phyloP scores from a whole-genome alignment of 495 filamentous ascomycete species.

The Thermothielavioides terrestris region DNA sequence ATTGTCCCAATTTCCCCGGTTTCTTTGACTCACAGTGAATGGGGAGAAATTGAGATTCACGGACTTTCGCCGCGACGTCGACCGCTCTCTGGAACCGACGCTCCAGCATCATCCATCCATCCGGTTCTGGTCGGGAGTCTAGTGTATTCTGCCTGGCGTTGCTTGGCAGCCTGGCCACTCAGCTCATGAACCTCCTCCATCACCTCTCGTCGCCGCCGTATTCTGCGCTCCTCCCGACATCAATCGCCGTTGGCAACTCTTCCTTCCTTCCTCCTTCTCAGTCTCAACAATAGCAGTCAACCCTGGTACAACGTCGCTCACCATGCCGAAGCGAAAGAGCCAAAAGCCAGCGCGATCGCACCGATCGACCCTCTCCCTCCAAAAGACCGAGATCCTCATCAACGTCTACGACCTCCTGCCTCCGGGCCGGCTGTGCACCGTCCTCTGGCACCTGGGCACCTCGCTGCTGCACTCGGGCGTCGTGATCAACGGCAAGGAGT shows the following conservation, averaged over 20 bases:
- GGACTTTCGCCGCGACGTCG: too few relatives aligned
- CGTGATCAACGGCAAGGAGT: constrained; percentile 66
- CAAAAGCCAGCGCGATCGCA: constrained; percentile 38
- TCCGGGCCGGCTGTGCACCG: constrained; percentile 57
- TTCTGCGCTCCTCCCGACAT: not conserved
- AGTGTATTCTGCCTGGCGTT: not conserved
- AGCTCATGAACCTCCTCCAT: not conserved
- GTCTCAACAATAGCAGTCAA: not conserved
- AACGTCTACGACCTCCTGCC: constrained; percentile 58
- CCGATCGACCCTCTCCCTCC: constrained; percentile 49
- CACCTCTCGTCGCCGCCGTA: not conserved
- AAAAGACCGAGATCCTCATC: constrained; percentile 65
- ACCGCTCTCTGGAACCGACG: too few relatives aligned
- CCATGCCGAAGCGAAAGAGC: constrained; percentile 9
- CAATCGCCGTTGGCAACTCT: not conserved
- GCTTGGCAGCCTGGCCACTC: not conserved
- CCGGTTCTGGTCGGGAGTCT: not conserved
- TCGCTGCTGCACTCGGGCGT: constrained; percentile 72
- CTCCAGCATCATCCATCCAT: too few relatives aligned
- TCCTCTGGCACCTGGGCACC: constrained; percentile 63
- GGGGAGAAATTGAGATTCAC: too few relatives aligned
- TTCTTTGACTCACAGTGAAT: too few relatives aligned
- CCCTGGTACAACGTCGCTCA: not conserved
- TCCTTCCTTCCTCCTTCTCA: not conserved
- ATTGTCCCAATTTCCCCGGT: too few relatives aligned